Evolutionary conservation across 1,139 yeast genomes (phyloP).

Genomic region (Geotrichum candidum): DNA sequence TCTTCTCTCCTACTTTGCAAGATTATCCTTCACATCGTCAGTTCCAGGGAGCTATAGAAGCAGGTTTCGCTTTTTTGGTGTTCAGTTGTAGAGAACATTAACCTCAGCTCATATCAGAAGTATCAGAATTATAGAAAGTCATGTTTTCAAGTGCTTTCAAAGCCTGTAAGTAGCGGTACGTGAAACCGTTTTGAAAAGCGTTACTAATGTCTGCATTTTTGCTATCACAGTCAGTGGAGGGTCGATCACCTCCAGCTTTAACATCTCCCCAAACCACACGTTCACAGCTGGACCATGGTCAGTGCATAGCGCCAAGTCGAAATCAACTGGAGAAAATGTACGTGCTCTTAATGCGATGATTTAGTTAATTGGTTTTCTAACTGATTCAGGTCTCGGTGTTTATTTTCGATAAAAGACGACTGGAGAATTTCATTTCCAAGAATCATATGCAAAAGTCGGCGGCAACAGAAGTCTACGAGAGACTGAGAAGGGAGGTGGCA

Average conservation of each 20-base stretch:
- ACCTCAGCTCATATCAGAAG: slow-evolving; percentile 76
- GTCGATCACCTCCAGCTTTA: slow-evolving; percentile 60
- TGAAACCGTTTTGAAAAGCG: slow-evolving; percentile 28
- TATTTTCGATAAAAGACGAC: slow-evolving; percentile 76
- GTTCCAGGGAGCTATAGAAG: neutral
- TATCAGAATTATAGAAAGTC: slow-evolving; percentile 32
- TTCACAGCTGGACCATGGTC: slow-evolving; percentile 82
- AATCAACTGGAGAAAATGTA: slow-evolving; percentile 36
- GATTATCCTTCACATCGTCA: neutral
- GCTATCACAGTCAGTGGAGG: slow-evolving; percentile 43
- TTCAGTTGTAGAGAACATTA: neutral
- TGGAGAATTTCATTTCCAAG: slow-evolving; percentile 52
- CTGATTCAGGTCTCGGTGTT: slow-evolving; percentile 61
- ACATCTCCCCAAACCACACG: slow-evolving; percentile 66
- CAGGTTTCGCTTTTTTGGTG: neutral
- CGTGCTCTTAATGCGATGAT: slow-evolving; percentile 16
- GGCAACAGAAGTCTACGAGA: slow-evolving; percentile 39
- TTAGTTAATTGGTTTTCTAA: slow-evolving; percentile 7
- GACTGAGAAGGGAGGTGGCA: slow-evolving; percentile 53
- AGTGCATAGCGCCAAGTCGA: slow-evolving; percentile 74
- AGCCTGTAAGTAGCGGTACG: slow-evolving; percentile 44
- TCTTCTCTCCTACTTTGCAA: neutral
- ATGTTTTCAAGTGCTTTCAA: slow-evolving; percentile 26
- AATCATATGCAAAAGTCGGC: slow-evolving; percentile 41
- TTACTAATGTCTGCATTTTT: slow-evolving; percentile 39